Evolutionary conservation across 176 grass and related monocot genomes (phyloP), one percentile per base, ranked within the genome.

Genomic region (Canna indica): DNA sequence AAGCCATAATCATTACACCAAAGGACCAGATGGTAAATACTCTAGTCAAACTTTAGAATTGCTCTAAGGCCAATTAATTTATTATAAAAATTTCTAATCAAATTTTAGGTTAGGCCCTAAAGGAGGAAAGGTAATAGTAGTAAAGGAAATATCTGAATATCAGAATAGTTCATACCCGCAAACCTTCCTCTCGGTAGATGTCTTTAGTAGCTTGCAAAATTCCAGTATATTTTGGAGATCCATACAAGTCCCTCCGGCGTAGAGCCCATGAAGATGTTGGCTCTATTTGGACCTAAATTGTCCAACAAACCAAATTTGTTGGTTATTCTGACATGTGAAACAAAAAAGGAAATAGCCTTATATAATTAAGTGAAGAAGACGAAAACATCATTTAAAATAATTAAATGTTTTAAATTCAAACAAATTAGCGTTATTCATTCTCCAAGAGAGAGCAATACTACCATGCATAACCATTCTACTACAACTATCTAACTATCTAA

Each of bases 181-280:
- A 93, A 90, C 94, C 94, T 99, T 99, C 94, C 84, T 99, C 94
- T 70, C 89, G 81, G 42, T 93, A 88, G 80, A 99, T 99, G 71
- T 99, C 89, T 80, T 85, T 99, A 57, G 81, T 73, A 36, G 94
- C 88, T 85, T 93, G 94, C 28, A 93, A 26, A 70, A 99, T 74
- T 9, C 94, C 94, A 62, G 86, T 92, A 79, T 99, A 99, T 80
- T 93, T 99, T 41, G 94, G 83, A 78, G 86, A 84, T 29, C 74
- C 73, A 69, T 90, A 87, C 5, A 85, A 30, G 59, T 86, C 81
- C 69, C 80, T 85, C 24, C 46, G 77, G 45, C 85, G 70, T 59
- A 96, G 25, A 54, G 75, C 70, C 90, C 89, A 93, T 3, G 82
- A 77, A 64, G 86, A 66, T 56, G 94, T 99, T 13, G 94, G 89